Percentiles rank a stretch among this genome's conserved stretches.
phyloP scores from a whole-genome alignment of 2,329 filamentous ascomycete species.

The Fusarium keratoplasticum region DNA sequence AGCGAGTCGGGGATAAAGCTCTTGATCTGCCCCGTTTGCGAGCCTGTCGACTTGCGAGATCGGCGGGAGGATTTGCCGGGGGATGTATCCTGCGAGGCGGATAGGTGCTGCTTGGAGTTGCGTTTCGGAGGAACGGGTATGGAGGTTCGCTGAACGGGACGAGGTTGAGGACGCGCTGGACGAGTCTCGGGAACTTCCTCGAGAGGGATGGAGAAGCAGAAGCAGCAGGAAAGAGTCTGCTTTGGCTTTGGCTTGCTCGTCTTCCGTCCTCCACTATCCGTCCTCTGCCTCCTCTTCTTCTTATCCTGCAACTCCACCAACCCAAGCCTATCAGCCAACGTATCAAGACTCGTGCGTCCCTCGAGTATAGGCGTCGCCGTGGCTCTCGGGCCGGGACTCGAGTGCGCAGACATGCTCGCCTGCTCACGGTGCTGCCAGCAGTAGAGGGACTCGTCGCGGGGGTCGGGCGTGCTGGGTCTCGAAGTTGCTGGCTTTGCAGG shows the following conservation, averaged over 20 bases:
- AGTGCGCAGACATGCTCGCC: constrained; percentile 63
- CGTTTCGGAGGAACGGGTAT: constrained; percentile 32
- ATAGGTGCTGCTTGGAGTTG: constrained; percentile 31
- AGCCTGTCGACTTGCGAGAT: constrained; percentile 47
- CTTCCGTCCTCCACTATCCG: constrained; percentile 42
- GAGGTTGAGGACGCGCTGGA: constrained; percentile 59
- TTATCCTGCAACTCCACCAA: constrained; percentile 72
- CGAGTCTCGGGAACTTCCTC: constrained; percentile 55
- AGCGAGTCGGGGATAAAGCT: constrained; percentile 75
- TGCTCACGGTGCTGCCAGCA: constrained; percentile 98
- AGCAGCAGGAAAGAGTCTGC: constrained; percentile 57
- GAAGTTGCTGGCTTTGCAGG: constrained; percentile 48
- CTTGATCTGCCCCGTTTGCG: constrained; percentile 47
- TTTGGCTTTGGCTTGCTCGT: constrained; percentile 36
- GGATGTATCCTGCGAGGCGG: constrained; percentile 37
- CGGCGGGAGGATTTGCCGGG: constrained; percentile 46
- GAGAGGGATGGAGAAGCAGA: constrained; percentile 64
- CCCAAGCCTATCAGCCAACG: constrained; percentile 82
- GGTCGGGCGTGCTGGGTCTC: constrained; percentile 54
- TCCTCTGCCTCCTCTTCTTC: constrained; percentile 37
- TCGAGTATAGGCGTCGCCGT: constrained; percentile 67
- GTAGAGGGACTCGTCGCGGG: constrained; percentile 73
- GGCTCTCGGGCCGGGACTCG: constrained; percentile 57
- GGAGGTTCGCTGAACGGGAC: constrained; percentile 56
- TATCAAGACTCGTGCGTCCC: constrained; percentile 84